Evolutionary conservation across 495 filamentous ascomycete genomes (phyloP).

Genomic region (Viridothelium virens): DNA sequence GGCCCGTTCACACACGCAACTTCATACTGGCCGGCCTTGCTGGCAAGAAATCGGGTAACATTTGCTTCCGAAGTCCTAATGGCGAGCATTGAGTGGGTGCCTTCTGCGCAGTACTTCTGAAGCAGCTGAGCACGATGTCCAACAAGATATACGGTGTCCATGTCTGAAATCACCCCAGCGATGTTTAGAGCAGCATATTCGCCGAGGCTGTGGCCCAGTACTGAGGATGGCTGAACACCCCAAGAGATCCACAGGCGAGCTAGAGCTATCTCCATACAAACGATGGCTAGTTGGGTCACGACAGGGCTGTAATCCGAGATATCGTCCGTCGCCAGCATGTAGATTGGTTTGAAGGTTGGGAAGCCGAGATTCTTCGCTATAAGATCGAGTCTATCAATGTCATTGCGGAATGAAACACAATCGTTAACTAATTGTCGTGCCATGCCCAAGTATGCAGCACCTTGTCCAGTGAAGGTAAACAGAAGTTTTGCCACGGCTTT

Average conservation of each 20-base stretch:
- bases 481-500: conserved; percentile 8
- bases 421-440: background rate
- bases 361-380: conserved; percentile 11
- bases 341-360: conserved; percentile 1
- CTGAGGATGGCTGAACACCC: conserved; percentile 29
- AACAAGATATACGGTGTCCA: conserved; percentile 22
- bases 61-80: conserved; percentile 21
- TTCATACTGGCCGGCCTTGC: conserved; percentile 13
- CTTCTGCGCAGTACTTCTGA: background rate
- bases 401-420: background rate
- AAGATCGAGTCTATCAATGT: background rate
- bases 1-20: conserved; percentile 36
- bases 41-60: background rate
- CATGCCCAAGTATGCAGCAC: conserved; percentile 3
- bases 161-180: conserved; percentile 16
- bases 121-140: conserved; percentile 16
- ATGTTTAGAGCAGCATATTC: conserved; percentile 21
- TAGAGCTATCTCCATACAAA: conserved; percentile 34
- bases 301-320: background rate
- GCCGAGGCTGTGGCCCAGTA: conserved; percentile 30
- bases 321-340: background rate
- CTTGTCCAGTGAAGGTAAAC: conserved; percentile 19
- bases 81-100: conserved; percentile 28
- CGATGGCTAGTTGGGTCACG: conserved; percentile 29
- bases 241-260: conserved; percentile 28